phyloP scores from a whole-genome alignment of 192 early-diverging fungal genomes.

The Chytriomyces sp. region DNA sequence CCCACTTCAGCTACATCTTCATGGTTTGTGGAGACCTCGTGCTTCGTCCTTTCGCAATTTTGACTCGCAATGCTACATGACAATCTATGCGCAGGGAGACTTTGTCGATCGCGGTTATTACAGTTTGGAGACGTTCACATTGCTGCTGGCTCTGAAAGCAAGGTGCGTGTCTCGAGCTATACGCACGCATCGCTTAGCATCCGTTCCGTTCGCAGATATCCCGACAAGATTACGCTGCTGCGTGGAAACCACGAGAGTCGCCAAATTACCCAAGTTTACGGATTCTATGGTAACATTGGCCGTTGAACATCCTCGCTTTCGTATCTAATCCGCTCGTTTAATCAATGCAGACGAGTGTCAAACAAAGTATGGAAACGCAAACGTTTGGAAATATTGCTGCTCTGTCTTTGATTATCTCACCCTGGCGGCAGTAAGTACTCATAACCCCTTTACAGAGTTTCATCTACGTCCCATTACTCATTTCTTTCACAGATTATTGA shows the following conservation, averaged over 20 bases:
- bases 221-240: constrained; percentile 92
- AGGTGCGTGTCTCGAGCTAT: constrained; percentile 53
- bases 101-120: constrained; percentile 99
- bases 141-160: constrained; percentile 92
- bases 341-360: constrained; percentile 95
- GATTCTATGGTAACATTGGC: constrained; percentile 77
- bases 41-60: neutral
- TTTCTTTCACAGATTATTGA: constrained; percentile 79
- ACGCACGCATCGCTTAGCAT: neutral
- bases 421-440: constrained; percentile 75
- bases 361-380: constrained; percentile 91
- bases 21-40: constrained; percentile 64
- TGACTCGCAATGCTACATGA: neutral
- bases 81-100: constrained; percentile 72
- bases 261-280: constrained; percentile 97
- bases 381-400: constrained; percentile 96
- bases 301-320: neutral
- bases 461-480: neutral
- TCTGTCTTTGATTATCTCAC: constrained; percentile 92
- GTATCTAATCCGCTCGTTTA: neutral
- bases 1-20: constrained; percentile 95
- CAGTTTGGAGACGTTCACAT: constrained; percentile 92
- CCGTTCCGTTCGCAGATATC: constrained; percentile 67
- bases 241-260: constrained; percentile 96
- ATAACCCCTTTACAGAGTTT: neutral